Conservation (phyloP, 768 basidiomycete genomes). For the Pilatotrama ljubarskyi region DNA sequence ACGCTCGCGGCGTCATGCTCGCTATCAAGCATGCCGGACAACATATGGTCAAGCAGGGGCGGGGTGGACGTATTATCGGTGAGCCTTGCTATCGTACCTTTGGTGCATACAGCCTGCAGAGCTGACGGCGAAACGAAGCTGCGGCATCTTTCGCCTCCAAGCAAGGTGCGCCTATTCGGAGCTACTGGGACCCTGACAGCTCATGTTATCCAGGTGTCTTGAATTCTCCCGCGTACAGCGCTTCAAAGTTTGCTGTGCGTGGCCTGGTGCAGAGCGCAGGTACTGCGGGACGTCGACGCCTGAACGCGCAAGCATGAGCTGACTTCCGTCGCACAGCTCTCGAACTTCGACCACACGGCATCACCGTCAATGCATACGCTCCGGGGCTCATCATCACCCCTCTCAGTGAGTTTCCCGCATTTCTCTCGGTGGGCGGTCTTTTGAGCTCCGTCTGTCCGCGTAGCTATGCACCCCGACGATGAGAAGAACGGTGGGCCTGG, state of each 20-base stretch:
- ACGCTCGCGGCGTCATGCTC: conserved; percentile 36
- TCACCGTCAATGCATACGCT: conserved; percentile 32
- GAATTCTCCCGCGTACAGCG: conserved; percentile 18
- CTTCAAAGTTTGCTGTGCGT: conserved; percentile 30
- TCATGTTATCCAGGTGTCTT: not conserved
- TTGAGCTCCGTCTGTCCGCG: not conserved
- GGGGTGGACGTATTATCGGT: conserved; percentile 43
- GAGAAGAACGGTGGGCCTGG: conserved; percentile 11
- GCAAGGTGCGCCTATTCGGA: conserved; percentile 12
- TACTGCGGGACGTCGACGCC: not conserved
- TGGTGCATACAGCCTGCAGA: not conserved
- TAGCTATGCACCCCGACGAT: conserved; percentile 12
- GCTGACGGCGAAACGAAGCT: conserved; percentile 1
- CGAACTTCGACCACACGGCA: conserved; percentile 24
- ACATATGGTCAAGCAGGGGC: conserved; percentile 43
- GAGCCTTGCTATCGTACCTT: not conserved
- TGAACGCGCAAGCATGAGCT: not conserved
- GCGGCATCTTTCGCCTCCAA: conserved; percentile 20
- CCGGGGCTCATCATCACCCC: conserved; percentile 29
- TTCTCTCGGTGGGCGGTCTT: not conserved
- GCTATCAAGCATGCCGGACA: conserved; percentile 42
- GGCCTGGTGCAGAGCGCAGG: conserved; percentile 28
- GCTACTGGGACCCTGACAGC: not conserved
- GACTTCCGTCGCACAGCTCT: conserved; percentile 18
- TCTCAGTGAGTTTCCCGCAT: conserved; percentile 10